Evolutionary conservation across 768 basidiomycete species (phyloP), one percentile per base, ranked within the genome.

Genomic region (Daedaleopsis nitida): DNA sequence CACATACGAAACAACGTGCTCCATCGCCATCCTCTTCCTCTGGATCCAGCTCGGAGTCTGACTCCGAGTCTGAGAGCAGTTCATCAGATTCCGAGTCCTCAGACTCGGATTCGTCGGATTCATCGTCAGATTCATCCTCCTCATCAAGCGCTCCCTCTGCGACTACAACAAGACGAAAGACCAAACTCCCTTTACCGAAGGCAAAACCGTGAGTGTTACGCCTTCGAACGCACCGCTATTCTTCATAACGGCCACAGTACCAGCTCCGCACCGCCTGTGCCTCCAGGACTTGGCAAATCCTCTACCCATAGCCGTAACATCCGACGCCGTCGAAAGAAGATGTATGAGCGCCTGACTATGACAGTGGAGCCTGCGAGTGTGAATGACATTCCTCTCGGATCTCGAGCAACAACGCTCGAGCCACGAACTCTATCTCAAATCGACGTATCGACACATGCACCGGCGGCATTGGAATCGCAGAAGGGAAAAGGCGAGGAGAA

Each of bases 211-310:
- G 19, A 32, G 59, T 12, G 1, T 56, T 64, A 56, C 27, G 27
- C 27, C 27, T 63, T 66, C 7, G 66, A 64, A 37, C 52, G 59
- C 42, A 48, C 56, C 27, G 65, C 62, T 66, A 57, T 19, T 44
- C 45, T 54, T 52, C 13, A 42, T 55, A 65, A 45, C 8, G 32
- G 11, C 11, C 17, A 17, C 17, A 42, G 39, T 42, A 17, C 10
- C 13, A 10, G 5, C 39, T 5, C 39, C 38, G 66, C 19, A 66
- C 65, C 66, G 65, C 66, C 32, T 53, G 79, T 87, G 10, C 85
- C 87, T 1, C 87, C 87, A 0, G 87, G 87, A 3, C 71, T 75
- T 23, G 87, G 87, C 14, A 88, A 85, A 70, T 70, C 81, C 0
- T 70, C 81, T 2, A 89, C 87, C 2, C 83, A 80, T 16, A 74